Evolutionary conservation across 805 yeast species (phyloP), one percentile per base, ranked within the genome.

Genomic region (Candida saitoana): DNA sequence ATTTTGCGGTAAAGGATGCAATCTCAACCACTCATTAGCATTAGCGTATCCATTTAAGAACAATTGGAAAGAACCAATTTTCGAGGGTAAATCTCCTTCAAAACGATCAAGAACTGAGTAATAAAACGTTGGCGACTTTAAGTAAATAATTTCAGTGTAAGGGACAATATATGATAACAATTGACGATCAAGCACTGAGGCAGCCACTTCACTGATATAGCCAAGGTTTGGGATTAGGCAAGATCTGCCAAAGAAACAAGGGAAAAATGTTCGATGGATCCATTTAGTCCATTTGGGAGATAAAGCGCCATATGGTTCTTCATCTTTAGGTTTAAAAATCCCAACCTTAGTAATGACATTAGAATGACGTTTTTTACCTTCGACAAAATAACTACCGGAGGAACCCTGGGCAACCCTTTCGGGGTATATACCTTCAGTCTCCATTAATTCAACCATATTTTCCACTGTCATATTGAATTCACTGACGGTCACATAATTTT

Each of bases 201-300:
- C 87, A 0, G 87, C 87, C 11, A 83, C 76, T 55, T 84, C 90
- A 44, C 86, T 76, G 14, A 83, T 71, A 54, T 83, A 84, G 0
- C 87, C 89, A 31, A 80, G 67, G 56, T 84, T 84, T 1, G 88
- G 87, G 19, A 84, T 81, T 38, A 84, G 60, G 55, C 89, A 83
- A 24, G 83, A 74, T 40, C 90, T 58, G 3, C 90, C 89, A 60
- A 84, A 84, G 55, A 82, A 83, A 50, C 88, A 84, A 2, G 90
- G 90, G 43, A 84, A 84, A 46, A 84, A 71, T 19, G 82, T 84
- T 49, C 89, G 58, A 54, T 84, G 89, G 3, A 82, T 56, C 89
- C 90, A 84, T 59, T 84, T 84, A 1, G 85, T 76, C 88, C 89
- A 81, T 55, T 84, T 84, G 1, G 90, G 89, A 3, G 85, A 78